These are phyloP conservation scores for Suhomyces terraborum DNA, from an alignment of 1,139 yeast genomes.

Conservation along the genomic window DNA sequence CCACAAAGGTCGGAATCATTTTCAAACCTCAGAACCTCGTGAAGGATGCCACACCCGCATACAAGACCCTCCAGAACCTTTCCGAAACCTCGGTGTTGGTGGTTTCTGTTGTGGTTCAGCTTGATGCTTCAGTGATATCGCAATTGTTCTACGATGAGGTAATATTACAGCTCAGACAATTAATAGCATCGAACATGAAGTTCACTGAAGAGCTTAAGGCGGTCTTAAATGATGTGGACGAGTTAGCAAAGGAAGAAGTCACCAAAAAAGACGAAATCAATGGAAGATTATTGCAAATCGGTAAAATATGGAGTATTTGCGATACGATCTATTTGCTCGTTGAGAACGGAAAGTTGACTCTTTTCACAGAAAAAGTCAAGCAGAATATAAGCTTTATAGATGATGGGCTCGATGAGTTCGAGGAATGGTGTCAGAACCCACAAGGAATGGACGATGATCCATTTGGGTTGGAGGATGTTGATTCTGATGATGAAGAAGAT, in stretches of 20 bases:
- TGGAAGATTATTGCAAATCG: constrained; percentile 56
- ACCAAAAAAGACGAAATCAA: constrained; percentile 27
- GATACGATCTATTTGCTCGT: constrained; percentile 45
- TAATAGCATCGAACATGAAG: constrained; percentile 28
- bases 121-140: constrained; percentile 40
- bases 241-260: constrained; percentile 16
- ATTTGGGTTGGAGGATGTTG: constrained; percentile 39
- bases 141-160: constrained; percentile 44
- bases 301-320: constrained; percentile 65
- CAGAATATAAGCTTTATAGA: constrained; percentile 51
- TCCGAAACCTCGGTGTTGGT: constrained; percentile 47
- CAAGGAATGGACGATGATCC: constrained; percentile 48
- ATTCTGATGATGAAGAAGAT: no score
- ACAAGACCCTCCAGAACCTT: constrained; percentile 52
- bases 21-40: constrained; percentile 59
- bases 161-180: constrained; percentile 26
- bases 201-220: constrained; percentile 32
- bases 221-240: constrained; percentile 25
- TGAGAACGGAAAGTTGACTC: constrained; percentile 52
- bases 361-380: constrained; percentile 48
- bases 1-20: constrained; percentile 77
- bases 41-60: constrained; percentile 50
- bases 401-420: constrained; percentile 67
- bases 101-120: constrained; percentile 42
- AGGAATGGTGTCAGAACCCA: constrained; percentile 68